These are phyloP conservation scores for Mycosarcoma maydis DNA, from an alignment of 1,284 basidiomycete genomes.

Conservation along the genomic window DNA sequence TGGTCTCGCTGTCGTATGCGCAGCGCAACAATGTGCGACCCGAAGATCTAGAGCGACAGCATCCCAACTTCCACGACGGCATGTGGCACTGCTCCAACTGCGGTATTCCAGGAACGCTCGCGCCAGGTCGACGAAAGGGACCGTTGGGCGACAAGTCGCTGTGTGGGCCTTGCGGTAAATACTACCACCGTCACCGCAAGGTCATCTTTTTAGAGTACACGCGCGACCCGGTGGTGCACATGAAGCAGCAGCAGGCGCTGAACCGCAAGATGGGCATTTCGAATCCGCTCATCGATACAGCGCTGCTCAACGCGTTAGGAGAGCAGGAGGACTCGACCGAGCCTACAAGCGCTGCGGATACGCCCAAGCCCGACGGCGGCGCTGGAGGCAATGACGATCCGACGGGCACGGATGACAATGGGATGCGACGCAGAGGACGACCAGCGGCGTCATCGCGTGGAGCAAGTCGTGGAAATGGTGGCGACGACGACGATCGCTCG, in stretches of 20 bases:
- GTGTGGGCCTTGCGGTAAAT: constrained; percentile 88
- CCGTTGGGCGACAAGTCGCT: constrained; percentile 88
- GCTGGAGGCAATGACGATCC: constrained; percentile 13
- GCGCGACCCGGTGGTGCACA: constrained; percentile 56
- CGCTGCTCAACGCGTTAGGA: constrained; percentile 37
- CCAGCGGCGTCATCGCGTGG: constrained; percentile 20
- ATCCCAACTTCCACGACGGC: constrained; percentile 63
- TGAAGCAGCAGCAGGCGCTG: constrained; percentile 46
- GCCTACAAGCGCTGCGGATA: constrained; percentile 48
- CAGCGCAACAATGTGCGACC: constrained; percentile 54
- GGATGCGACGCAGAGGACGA: constrained; percentile 18
- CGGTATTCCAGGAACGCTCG: constrained; percentile 60
- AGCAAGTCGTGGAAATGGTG: constrained; percentile 17
- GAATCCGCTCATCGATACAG: constrained; percentile 40
- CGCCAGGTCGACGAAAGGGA: constrained; percentile 73
- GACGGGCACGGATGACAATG: constrained; percentile 9
- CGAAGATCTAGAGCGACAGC: constrained; percentile 62
- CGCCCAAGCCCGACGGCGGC: constrained; percentile 31
- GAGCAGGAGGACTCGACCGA: constrained; percentile 39
- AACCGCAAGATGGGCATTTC: constrained; percentile 42
- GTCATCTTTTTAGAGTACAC: constrained; percentile 58
- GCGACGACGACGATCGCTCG: constrained; percentile 23
- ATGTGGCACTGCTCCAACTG: constrained; percentile 66
- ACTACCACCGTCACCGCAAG: constrained; percentile 62
- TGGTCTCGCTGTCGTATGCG: constrained; percentile 44